Evolutionary conservation across 148 eudicot genomes (phyloP).

Genomic region (Camellia granthamiana): DNA sequence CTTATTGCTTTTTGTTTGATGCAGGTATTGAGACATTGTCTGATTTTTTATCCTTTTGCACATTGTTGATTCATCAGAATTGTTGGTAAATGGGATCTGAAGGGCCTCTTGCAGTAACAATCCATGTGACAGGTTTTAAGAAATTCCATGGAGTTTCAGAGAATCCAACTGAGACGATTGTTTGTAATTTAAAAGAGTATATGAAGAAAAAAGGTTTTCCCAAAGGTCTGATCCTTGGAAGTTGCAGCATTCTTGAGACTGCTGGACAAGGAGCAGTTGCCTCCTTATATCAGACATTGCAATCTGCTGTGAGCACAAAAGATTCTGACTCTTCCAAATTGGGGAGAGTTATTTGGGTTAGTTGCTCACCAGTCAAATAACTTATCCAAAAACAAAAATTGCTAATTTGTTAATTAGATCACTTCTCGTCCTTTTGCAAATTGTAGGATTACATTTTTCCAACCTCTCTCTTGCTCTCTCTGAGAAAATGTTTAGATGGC

Average conservation of each 20-base stretch:
- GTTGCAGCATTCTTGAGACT: constrained; percentile 84
- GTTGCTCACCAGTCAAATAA: constrained; percentile 23
- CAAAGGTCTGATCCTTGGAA: constrained; percentile 73
- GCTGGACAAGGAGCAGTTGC: constrained; percentile 88
- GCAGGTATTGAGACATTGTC: constrained; percentile 34
- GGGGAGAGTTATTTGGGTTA: constrained; percentile 71
- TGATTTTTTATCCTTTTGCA: constrained; percentile 19
- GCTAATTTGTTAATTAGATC: background rate
- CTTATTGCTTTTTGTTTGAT: constrained; percentile 14
- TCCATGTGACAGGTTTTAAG: constrained; percentile 91
- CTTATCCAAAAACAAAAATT: too few relatives aligned
- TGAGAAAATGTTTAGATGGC: background rate
- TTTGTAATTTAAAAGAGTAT: constrained; percentile 54
- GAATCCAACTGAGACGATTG: constrained; percentile 93
- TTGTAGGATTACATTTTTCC: background rate
- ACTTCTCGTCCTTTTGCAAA: background rate
- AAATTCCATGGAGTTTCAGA: constrained; percentile 91
- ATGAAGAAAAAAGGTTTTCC: constrained; percentile 67
- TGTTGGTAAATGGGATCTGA: constrained; percentile 81
- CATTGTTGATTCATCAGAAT: constrained; percentile 19
- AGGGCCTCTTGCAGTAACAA: constrained; percentile 71
- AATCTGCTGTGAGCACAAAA: constrained; percentile 46
- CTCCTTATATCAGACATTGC: constrained; percentile 74
- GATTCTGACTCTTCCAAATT: constrained; percentile 37
- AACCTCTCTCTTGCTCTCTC: background rate